These are phyloP conservation scores for Isabelozyma gotoi DNA, from an alignment of 805 yeast genomes.

Conservation along the genomic window DNA sequence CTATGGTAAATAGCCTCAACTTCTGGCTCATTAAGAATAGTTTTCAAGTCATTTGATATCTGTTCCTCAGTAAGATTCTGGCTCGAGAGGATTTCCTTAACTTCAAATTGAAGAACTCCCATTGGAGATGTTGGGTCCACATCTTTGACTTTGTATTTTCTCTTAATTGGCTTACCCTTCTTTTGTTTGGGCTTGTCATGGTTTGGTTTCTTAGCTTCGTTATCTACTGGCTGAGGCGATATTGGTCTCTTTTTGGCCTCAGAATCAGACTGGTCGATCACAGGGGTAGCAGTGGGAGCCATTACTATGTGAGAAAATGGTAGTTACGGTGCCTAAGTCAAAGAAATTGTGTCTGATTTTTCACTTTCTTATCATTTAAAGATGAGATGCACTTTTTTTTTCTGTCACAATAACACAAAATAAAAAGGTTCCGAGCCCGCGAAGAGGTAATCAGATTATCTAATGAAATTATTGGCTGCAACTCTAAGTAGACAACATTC, in stretches of 20 bases:
- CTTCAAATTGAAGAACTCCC: constrained; percentile 77
- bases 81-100: constrained; percentile 52
- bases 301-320: constrained; percentile 1
- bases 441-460: constrained; percentile 1
- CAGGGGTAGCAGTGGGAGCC: constrained; percentile 4
- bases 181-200: constrained; percentile 2
- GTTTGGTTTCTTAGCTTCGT: constrained; percentile 5
- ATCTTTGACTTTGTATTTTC: constrained; percentile 60
- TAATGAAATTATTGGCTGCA: constrained; percentile 4
- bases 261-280: neutral
- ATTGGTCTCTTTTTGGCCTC: constrained; percentile 10
- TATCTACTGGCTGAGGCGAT: constrained; percentile 4
- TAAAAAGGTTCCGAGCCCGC: no score
- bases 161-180: constrained; percentile 26
- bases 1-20: constrained; percentile 56
- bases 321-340: neutral
- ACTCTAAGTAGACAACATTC: neutral
- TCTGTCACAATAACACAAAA: constrained; percentile 1
- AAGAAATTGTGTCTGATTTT: neutral
- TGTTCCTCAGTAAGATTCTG: constrained; percentile 43
- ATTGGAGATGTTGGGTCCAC: constrained; percentile 76
- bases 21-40: constrained; percentile 59
- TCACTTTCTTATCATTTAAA: constrained; percentile 1
- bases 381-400: neutral
- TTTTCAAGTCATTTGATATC: constrained; percentile 64